Conservation (phyloP, 192 early-diverging fungal species). For the Cladochytrium replicatum region DNA sequence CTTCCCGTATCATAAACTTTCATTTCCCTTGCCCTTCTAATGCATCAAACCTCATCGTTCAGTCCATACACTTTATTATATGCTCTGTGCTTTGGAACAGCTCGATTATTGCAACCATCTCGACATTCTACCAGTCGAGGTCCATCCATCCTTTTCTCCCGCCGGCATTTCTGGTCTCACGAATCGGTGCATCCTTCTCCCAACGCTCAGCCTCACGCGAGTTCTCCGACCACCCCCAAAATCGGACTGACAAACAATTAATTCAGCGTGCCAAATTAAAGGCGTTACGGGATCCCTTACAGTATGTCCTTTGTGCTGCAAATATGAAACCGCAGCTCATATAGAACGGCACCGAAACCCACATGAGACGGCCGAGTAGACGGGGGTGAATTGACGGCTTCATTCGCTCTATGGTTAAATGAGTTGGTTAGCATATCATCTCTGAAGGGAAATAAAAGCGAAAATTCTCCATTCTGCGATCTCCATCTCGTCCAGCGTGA, state of each 20-base stretch:
- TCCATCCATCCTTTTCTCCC: no score
- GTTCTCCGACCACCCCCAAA: slow-evolving; percentile 91
- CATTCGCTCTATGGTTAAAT: slow-evolving; percentile 23
- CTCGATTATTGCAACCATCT: no score
- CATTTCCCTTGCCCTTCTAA: no score
- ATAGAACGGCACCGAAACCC: slow-evolving; percentile 42
- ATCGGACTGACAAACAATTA: slow-evolving; percentile 50
- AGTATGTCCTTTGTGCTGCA: slow-evolving; percentile 59
- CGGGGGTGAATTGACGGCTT: slow-evolving; percentile 34
- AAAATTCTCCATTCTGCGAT: slow-evolving; percentile 40
- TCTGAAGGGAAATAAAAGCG: slow-evolving; percentile 24
- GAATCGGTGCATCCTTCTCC: slow-evolving; percentile 20
- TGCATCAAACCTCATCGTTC: no score
- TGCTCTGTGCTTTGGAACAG: no score
- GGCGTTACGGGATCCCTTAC: slow-evolving; percentile 42
- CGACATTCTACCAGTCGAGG: no score
- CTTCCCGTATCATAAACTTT: no score
- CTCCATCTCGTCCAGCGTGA: slow-evolving; percentile 24
- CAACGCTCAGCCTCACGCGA: slow-evolving; percentile 55
- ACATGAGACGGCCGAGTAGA: slow-evolving; percentile 30
- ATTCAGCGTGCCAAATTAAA: slow-evolving; percentile 1
- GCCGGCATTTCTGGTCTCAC: slow-evolving; percentile 13
- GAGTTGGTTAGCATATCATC: neutral
- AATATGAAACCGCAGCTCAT: slow-evolving; percentile 66
- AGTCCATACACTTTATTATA: no score